Evolutionary conservation across 345 rosid species (phyloP).

Genomic region (Microcos paniculata): DNA sequence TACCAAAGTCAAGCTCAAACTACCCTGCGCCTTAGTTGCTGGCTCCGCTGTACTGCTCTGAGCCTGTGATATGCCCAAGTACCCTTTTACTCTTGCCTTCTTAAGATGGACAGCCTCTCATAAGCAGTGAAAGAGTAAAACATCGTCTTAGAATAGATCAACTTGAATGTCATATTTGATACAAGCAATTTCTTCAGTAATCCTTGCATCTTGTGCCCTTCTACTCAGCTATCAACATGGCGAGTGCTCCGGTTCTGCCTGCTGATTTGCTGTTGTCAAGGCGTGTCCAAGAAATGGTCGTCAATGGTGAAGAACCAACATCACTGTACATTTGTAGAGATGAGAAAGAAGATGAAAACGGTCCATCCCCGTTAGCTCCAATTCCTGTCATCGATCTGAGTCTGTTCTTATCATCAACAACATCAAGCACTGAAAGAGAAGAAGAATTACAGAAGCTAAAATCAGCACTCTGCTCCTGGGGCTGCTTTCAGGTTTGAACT

Average conservation of each 20-base stretch:
- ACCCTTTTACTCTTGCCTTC: background rate
- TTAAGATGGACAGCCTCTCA: background rate
- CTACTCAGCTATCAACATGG: conserved; percentile 23
- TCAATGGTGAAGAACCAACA: conserved; percentile 30
- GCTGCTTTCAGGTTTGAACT: conserved; percentile 46
- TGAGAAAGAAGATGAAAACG: conserved; percentile 19
- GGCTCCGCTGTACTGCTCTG: background rate
- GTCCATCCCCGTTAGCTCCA: conserved; percentile 18
- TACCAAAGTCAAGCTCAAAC: background rate
- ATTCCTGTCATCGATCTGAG: conserved; percentile 46
- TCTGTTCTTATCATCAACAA: conserved; percentile 29
- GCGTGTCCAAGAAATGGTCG: conserved; percentile 43
- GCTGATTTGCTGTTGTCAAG: conserved; percentile 37
- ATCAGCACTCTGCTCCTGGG: conserved; percentile 52
- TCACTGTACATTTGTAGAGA: conserved; percentile 29
- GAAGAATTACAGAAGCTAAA: conserved; percentile 41
- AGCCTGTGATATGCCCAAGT: background rate
- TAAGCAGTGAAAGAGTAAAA: background rate
- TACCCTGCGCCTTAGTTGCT: too few species aligned
- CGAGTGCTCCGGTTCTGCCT: conserved; percentile 10
- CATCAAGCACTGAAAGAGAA: conserved; percentile 4
- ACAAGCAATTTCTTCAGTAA: background rate
- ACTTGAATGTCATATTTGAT: background rate
- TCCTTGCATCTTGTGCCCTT: background rate
- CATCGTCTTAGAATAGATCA: background rate